Evolutionary conservation across 1,139 yeast genomes (phyloP), one percentile per base, ranked within the genome.

Genomic region (Arxiozyma slooffiae): DNA sequence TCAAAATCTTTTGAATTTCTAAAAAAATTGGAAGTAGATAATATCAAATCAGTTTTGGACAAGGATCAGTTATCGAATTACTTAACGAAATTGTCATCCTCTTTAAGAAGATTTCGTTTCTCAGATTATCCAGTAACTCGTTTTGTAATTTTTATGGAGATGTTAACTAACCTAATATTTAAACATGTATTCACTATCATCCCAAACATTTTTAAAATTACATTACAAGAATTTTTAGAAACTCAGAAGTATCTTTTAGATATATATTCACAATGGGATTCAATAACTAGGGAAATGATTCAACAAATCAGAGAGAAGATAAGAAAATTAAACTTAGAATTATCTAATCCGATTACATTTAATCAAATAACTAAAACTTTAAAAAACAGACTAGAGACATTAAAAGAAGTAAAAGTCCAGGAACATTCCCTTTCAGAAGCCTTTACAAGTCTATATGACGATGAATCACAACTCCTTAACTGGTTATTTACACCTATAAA

Each of bases 1-100:
- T 70, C 71, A 21, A 71, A 74, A 22, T 81, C 81, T 61, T 82
- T 81, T 57, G 77, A 79, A 9, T 69, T 90, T 34, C 71, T 88
- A 61, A 77, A 78, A 49, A 95, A 84, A 53, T 71, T 89, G 30
- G 95, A 96, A 0, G 66, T 87, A 1, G 76, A 77, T 50, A 84
- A 80, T 4, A 67, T 90, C 9, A 57, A 75, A 1, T 69, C 80
- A 1, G 78, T 85, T 0, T 66, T 74, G 1, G 70, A 76, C 7
- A 60, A 82, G 8, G 63, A 64, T 0, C 73, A 72, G 43, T 67
- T 85, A 3, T 76, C 75, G 39, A 68, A 67, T 2, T 75, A 80
- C 1, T 63, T 82, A 1, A 66, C 68, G 1, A 62, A 68, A 4
- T 68, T 87, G 0, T 84, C 86, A 66, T 72, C 67, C 44, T 90